Percentiles rank a stretch among this genome's conserved stretches.
phyloP scores from a whole-genome alignment of 257 asterid species.

The Scutellaria minor region DNA sequence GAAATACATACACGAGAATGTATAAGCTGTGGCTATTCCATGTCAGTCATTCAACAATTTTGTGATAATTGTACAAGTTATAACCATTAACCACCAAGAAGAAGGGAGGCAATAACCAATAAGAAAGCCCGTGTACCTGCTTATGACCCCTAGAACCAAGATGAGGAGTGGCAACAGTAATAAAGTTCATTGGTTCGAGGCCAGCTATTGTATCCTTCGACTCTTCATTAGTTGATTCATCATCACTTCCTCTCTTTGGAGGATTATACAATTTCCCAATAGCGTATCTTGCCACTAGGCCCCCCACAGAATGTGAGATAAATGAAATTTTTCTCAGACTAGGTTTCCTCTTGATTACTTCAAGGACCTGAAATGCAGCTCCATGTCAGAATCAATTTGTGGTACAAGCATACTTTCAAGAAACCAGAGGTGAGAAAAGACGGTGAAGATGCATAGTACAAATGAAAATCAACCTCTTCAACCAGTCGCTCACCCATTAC shows the following conservation, averaged over 20 bases:
- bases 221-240: conserved; percentile 51
- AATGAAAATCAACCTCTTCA: conserved; percentile 69
- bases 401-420: conserved; percentile 25
- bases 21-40: not conserved
- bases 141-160: conserved; percentile 98
- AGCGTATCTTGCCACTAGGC: conserved; percentile 95
- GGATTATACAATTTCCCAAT: conserved; percentile 82
- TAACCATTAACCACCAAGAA: not conserved
- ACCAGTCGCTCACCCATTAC: conserved; percentile 96
- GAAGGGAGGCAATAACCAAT: conserved; percentile 18
- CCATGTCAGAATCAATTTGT: conserved; percentile 32
- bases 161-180: conserved; percentile 97
- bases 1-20: conserved; percentile 16
- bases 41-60: conserved; percentile 10
- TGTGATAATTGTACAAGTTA: conserved; percentile 15
- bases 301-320: conserved; percentile 98
- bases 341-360: conserved; percentile 69
- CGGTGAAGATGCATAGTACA: conserved; percentile 22
- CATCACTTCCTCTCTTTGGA: conserved; percentile 48
- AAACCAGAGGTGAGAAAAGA: conserved; percentile 21
- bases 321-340: conserved; percentile 79
- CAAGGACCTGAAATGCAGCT: conserved; percentile 68
- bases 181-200: conserved; percentile 81
- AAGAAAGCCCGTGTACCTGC: conserved; percentile 62
- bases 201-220: conserved; percentile 80